Percentiles rank a stretch among this genome's conserved stretches.
phyloP scores from a whole-genome alignment of 106 monocot genomes.

The Dendrobium catenatum region DNA sequence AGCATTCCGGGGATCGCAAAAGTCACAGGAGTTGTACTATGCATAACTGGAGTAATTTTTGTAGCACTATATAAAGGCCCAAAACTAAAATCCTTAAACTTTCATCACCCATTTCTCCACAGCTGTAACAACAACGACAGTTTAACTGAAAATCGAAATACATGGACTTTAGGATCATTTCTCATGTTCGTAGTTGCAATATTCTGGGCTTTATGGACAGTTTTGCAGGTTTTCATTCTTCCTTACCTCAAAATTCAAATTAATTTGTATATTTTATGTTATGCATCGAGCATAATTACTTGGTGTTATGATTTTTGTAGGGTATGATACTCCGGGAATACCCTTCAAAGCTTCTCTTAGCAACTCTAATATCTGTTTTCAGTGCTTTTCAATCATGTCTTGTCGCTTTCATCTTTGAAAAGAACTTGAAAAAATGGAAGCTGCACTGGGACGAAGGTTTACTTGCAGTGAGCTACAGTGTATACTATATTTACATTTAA shows the following conservation, averaged over 20 bases:
- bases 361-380: conserved; percentile 5
- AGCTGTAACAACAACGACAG: not conserved
- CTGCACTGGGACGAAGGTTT: conserved; percentile 11
- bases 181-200: not conserved
- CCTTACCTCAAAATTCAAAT: not conserved
- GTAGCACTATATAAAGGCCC: conserved; percentile 16
- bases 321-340: conserved; percentile 20
- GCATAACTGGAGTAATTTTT: conserved; percentile 9
- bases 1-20: conserved; percentile 26
- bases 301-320: not conserved
- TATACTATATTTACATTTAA: conserved; percentile 1
- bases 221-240: not conserved
- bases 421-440: conserved; percentile 17
- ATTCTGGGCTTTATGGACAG: conserved; percentile 12
- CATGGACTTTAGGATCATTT: conserved; percentile 3
- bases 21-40: conserved; percentile 17
- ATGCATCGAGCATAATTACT: too few species aligned
- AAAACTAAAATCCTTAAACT: not conserved
- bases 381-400: conserved; percentile 16
- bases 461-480: conserved; percentile 14
- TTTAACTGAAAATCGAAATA: too few species aligned
- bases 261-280: not conserved
- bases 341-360: conserved; percentile 13
- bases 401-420: conserved; percentile 14
- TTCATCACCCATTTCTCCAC: conserved; percentile 4